A percentile compares a stretch with the other conserved stretches of the same genome.
These are phyloP conservation scores for Arabis alpina DNA, from an alignment of 345 rosid genomes.

Conservation along the genomic window DNA sequence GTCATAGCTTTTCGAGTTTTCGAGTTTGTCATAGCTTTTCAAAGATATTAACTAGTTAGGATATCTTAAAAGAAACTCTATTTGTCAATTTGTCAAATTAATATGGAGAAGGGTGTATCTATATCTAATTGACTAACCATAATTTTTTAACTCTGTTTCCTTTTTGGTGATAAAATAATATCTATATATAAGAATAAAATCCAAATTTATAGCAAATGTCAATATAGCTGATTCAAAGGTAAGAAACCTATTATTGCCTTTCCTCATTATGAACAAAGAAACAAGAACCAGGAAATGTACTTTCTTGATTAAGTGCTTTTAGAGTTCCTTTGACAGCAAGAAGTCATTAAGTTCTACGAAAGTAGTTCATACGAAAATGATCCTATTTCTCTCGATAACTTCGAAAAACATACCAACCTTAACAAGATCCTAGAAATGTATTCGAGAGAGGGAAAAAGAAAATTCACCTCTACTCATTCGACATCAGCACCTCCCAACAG, in stretches of 20 bases:
- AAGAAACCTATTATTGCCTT: background rate
- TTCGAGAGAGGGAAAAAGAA: background rate
- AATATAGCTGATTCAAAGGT: background rate
- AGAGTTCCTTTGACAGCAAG: background rate
- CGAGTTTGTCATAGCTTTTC: too few relatives aligned
- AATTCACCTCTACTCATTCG: constrained; percentile 50
- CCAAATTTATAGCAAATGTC: too few relatives aligned
- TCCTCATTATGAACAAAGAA: constrained; percentile 12
- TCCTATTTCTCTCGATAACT: background rate
- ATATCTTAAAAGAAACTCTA: too few relatives aligned
- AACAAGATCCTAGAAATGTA: constrained; percentile 24
- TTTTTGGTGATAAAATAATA: too few relatives aligned
- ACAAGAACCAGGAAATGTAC: constrained; percentile 17
- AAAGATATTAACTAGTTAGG: too few relatives aligned
- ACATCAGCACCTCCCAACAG: constrained; percentile 55
- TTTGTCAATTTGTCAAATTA: too few relatives aligned
- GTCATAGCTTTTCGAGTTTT: constrained; percentile 1
- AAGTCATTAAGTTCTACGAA: background rate
- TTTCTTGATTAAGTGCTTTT: background rate
- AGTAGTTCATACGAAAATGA: constrained; percentile 15
- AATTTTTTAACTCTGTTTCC: too few relatives aligned
- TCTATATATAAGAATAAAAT: too few relatives aligned
- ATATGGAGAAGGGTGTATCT: too few relatives aligned
- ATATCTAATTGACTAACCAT: too few relatives aligned
- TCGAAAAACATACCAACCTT: constrained; percentile 23